Base-by-base conservation (phyloP, 352 stramenopile species). In the Elongisporangium prolatum region DNA sequence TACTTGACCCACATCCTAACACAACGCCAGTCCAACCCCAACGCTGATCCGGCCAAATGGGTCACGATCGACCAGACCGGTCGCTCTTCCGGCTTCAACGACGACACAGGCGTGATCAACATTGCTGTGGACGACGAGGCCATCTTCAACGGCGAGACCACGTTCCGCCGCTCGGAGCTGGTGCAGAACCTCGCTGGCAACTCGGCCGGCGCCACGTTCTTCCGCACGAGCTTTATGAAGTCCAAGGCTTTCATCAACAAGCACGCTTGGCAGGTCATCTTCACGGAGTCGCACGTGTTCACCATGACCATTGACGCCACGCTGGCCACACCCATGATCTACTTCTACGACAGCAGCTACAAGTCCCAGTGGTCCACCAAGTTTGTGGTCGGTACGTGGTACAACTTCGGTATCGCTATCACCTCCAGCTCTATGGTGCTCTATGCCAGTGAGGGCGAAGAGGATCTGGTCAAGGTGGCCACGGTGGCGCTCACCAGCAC, bases 1-100 rank as follows among this genome's bases (percentile, higher is more conserved):
- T 84, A 71, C 67, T 57, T 69, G 62, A 62, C 68, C 10, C 67
- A 84, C 59, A 75, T 84, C 50, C 55, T 84, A 49, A 81, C 62
- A 52, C 54, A 72, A 59, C 74, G 69, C 55, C 56, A 74, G 47
- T 56, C 57, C 14, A 52, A 60, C 22, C 51, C 59, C 21, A 57
- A 65, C 51, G 69, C 55, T 14, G 57, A 62, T 38, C 60, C 64
- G 7, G 68, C 61, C n/a, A 55, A 70, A 58, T 72, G 69, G 52
- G 60, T 75, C 44, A 68, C 57, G 21, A 57, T 75, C 40, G 56
- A 57, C 55, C 44, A 59, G 16, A 57, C 64, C 21, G 54, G 60
- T 25, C 61, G 68, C 50, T 69, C 60, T 34, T 64, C 64, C 17
- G 68, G 60, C 9, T 75, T 65, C 68, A 75, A 75, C 50, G 64